A percentile compares a stretch with the other conserved stretches of the same genome.
Conservation (phyloP, 495 filamentous ascomycete genomes). For the Poronia punctata region DNA sequence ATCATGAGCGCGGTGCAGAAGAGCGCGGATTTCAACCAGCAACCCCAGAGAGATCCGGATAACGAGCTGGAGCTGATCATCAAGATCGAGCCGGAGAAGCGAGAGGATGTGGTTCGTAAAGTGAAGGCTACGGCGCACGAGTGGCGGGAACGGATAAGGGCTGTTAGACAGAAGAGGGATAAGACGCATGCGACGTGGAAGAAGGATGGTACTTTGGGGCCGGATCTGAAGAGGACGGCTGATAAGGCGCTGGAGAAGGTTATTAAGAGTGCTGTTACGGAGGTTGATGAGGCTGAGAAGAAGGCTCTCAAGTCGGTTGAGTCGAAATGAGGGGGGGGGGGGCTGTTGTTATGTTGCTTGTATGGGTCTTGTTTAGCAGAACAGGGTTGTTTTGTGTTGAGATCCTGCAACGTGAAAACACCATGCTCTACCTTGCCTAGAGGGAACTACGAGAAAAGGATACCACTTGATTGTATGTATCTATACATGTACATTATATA, state of each 20-base stretch:
- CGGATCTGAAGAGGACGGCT: conserved; percentile 62
- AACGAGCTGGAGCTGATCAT: conserved; percentile 67
- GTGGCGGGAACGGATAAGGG: conserved; percentile 54
- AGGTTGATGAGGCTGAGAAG: conserved; percentile 64
- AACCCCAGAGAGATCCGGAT: conserved; percentile 61
- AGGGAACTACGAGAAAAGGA: too few relatives aligned
- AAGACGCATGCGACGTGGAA: conserved; percentile 61
- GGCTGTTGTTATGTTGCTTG: too few relatives aligned
- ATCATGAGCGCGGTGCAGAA: conserved; percentile 63
- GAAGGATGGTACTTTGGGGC: conserved; percentile 48
- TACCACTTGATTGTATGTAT: not conserved
- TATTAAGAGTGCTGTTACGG: conserved; percentile 59
- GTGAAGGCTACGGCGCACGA: conserved; percentile 48
- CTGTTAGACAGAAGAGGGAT: conserved; percentile 46
- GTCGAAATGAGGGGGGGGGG: conserved; percentile 8
- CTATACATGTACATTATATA: conserved; percentile 17
- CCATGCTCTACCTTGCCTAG: not conserved
- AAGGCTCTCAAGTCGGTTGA: conserved; percentile 44
- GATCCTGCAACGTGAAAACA: not conserved
- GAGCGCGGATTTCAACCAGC: conserved; percentile 58
- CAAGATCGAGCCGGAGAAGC: conserved; percentile 54
- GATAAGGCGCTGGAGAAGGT: conserved; percentile 67
- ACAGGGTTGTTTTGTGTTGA: too few relatives aligned
- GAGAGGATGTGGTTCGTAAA: conserved; percentile 56
- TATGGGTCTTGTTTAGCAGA: too few relatives aligned